Evolutionary conservation across 2,329 filamentous ascomycete species (phyloP), one percentile per base, ranked within the genome.

Genomic region (Colletotrichum lini): DNA sequence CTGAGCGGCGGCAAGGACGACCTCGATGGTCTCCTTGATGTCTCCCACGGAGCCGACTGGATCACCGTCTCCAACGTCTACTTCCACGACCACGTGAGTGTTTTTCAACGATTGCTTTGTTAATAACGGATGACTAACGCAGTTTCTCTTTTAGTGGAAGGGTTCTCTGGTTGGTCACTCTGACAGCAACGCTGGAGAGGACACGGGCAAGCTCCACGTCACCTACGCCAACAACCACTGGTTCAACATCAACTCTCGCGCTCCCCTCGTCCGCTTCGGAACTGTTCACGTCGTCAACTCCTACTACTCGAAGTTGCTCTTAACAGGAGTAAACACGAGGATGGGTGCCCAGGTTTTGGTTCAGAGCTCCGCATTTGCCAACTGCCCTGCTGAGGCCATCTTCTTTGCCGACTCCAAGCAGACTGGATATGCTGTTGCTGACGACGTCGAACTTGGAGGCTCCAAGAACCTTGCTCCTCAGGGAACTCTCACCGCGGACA

Each of bases 151-250:
- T 18, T 15, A 73, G 72, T 80, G 75, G 53, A 92, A 92, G 80
- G 88, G 85, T 38, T 88, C 87, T 0, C 84, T 92, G 13, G 83
- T 91, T 66, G 90, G 88, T 8, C 89, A 91, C 83, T 88, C 85
- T 2, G 88, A 92, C 81, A 85, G 76, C 79, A 91, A 91, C 79
- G 81, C 74, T 15, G 81, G 77, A 47, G 89, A 91, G 74, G 90
- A 92, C 76, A 87, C 78, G 3, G 89, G 90, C 72, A 84, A 87
- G 74, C 81, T 92, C 18, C 86, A 82, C 74, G 82, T 92, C 35
- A 91, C 90, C 30, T 90, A 89, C 77, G 83, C 85, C 79, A 87
- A 90, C 82, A 91, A 91, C 84, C 83, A 88, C 83, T 91, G 84
- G 81, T 75, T 79, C 73, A 91, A 91, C 80, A 79, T 91, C 74